Percentiles rank a stretch among this genome's conserved stretches.
Conservation (phyloP, 2,329 filamentous ascomycete species). For the Juglanconis juglandina region DNA sequence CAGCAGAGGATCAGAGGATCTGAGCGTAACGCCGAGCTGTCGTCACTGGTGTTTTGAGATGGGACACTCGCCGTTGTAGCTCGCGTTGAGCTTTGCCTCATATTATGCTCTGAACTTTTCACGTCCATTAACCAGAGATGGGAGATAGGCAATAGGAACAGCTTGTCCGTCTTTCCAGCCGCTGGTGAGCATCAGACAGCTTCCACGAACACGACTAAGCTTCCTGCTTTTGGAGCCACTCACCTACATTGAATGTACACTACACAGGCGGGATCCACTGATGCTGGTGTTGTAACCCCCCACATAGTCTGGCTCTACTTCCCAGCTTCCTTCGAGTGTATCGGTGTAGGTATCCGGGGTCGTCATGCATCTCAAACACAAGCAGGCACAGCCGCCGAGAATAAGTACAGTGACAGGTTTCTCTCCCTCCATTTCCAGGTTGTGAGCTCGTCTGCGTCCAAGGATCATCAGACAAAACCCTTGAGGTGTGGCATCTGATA, state of each 20-base stretch:
- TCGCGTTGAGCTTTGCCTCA: conserved; percentile 2
- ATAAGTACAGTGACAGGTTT: background rate
- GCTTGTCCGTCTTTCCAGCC: background rate
- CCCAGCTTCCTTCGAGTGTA: background rate
- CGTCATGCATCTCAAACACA: background rate
- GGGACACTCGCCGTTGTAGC: background rate
- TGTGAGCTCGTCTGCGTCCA: background rate
- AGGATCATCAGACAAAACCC: background rate
- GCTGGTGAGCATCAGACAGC: background rate
- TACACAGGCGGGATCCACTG: background rate
- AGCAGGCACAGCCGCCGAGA: conserved; percentile 3
- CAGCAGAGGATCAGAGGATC: background rate
- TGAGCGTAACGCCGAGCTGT: conserved; percentile 12
- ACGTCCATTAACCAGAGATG: background rate
- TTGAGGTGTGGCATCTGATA: background rate
- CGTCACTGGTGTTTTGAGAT: conserved; percentile 12
- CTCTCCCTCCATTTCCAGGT: no score
- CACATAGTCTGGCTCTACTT: background rate
- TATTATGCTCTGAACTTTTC: background rate
- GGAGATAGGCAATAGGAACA: background rate
- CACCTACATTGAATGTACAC: background rate
- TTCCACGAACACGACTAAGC: background rate
- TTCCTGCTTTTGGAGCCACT: background rate
- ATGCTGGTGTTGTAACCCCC: background rate
- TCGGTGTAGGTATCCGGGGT: background rate